Base-by-base conservation (phyloP, 2,329 filamentous ascomycete genomes). In the Corniculantispora saksenae region DNA sequence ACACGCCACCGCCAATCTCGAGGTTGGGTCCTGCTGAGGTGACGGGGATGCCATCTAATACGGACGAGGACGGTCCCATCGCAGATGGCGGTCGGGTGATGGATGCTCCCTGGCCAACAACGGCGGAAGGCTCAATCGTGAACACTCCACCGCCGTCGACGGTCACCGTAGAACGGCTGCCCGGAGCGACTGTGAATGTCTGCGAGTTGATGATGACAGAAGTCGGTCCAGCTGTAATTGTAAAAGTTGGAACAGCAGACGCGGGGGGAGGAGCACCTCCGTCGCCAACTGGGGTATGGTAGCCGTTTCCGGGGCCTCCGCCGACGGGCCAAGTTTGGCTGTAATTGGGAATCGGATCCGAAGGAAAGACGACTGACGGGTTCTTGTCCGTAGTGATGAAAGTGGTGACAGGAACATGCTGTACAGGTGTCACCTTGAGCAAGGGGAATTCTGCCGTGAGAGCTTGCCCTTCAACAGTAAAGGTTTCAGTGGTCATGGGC, bases 331-430 rank as follows among this genome's bases (percentile, higher is more conserved):
- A 66, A 3, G 58, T 59, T 23, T 61, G 61, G 17, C 51, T 55
- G 27, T 56, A 66, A 38, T 27, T 32, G 9, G 61, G 25, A 71
- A 69, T 73, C 5, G 71, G 66, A 19, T 78, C 72, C 2, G 78
- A 75, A 1, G 80, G 70, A 66, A 77, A 75, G 3, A 84, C 77
- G 19, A 85, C 81, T 10, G 81, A 78, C 0, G 84, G 84, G 63
- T 86, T 86, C 70, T 85, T 86, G 70, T 85, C 83, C 3, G 83
- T 85, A 2, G 83, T 85, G 59, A 82, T 71, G 55, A 84, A 80
- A 3, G 79, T 82, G 55, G 83, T 69, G 7, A 79, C 80, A 29
- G 69, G 61, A 29, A 57, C 17, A 13, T 32, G 61, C 17, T 17
- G n/a, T 50, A 27, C 29, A 47, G 32, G 63, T 57, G 13, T 25